Conservation (phyloP, 164 flowering plant species). For the Chimonanthus salicifolius region DNA sequence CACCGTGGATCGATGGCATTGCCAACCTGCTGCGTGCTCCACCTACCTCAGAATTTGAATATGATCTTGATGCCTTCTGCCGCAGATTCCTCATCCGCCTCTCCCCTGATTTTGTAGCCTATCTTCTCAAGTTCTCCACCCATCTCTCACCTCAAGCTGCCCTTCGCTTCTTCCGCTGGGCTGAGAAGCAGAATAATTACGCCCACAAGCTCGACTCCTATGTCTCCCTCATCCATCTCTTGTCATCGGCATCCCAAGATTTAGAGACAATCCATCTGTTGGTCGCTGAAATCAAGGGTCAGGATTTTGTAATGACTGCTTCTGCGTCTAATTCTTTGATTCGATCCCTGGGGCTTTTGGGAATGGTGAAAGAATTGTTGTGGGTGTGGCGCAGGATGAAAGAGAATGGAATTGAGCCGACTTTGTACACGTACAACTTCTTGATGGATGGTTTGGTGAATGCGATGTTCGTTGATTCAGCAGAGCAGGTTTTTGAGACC, state of each 20-base stretch:
- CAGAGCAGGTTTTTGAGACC: conserved; percentile 73
- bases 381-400: conserved; percentile 93
- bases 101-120: conserved; percentile 63
- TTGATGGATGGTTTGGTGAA: conserved; percentile 83
- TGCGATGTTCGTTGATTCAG: conserved; percentile 65
- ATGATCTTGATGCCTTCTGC: conserved; percentile 50
- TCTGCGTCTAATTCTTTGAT: conserved; percentile 55
- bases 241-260: conserved; percentile 31
- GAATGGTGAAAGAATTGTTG: conserved; percentile 90
- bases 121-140: conserved; percentile 31
- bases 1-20: conserved; percentile 69
- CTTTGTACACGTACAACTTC: conserved; percentile 65
- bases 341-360: conserved; percentile 63
- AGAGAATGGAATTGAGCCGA: conserved; percentile 75
- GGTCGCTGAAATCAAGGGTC: conserved; percentile 37
- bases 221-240: conserved; percentile 51
- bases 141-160: conserved; percentile 37
- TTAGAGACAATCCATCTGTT: conserved; percentile 31
- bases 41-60: conserved; percentile 31
- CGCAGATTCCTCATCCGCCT: conserved; percentile 49
- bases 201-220: conserved; percentile 53
- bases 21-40: conserved; percentile 43
- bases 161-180: conserved; percentile 68
- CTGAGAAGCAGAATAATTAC: conserved; percentile 57
- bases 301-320: conserved; percentile 37